Evolutionary conservation across 371 early-diverging fungal genomes (phyloP), one percentile per base, ranked within the genome.

Genomic region (Coemansia sp.): DNA sequence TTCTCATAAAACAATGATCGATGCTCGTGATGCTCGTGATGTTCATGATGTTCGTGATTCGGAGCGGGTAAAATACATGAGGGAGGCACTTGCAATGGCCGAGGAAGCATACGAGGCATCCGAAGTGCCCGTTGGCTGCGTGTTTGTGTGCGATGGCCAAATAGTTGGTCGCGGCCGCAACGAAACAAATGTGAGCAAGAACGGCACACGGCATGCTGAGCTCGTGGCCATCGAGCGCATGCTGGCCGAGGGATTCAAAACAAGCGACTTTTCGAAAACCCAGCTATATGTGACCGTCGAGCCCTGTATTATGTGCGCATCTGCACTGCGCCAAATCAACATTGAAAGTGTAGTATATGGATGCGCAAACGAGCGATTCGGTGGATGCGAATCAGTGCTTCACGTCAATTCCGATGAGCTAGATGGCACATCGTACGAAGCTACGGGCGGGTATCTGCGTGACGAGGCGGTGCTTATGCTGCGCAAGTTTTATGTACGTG

Each of bases 61-160:
- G 36, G 57, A 17, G 39, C 39, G 21, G 21, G 12, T 36, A 17
- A 29, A 26, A 5, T 71, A 55, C 17, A 80, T 82, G 79, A 15
- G 13, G 11, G 70, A 64, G 41, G 80, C 79, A 12, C 57, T 82
- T 36, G 7, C 5, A 3, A 64, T 88, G 87, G 96, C 96, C 3
- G 67, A 94, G 66, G 93, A 94, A 68, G 99, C 99, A 0, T 90
- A 90, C 58, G 82, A 87, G 5, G 80, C 82, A 24, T 82, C 88
- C 7, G 99, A 99, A 83, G 98, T 99, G 0, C 99, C 99, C 6
- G 97, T 99, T 3, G 99, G 99, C n/a, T 99, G 99, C 74, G 94
- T 98, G 0, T 89, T 98, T 82, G 95, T 99, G 1, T 81, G 84
- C 41, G 64, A 87, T 49, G 82, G 82, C 41, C 57, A 83, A 39